These are phyloP conservation scores for Saccharomyces kudriavzevii DNA, from an alignment of 805 yeast species.

Conservation along the genomic window DNA sequence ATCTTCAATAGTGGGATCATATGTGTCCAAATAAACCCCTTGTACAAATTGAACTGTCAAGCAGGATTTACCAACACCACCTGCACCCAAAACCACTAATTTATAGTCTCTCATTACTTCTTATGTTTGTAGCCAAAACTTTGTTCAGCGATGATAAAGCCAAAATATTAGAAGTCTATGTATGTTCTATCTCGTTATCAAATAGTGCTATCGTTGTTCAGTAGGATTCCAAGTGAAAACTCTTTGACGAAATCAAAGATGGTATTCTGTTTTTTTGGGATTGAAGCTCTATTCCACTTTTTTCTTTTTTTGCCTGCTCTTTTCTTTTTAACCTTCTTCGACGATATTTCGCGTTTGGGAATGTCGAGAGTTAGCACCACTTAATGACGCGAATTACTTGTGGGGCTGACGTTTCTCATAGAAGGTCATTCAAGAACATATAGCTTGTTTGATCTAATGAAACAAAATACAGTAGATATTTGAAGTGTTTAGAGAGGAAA, in stretches of 20 bases:
- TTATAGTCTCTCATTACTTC: slow-evolving; percentile 57
- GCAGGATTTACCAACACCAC: slow-evolving; percentile 95
- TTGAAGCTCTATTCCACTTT: not conserved
- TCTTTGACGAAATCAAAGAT: not conserved
- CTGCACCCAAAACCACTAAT: slow-evolving; percentile 88
- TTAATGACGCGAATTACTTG: not conserved
- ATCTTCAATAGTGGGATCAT: slow-evolving; percentile 96
- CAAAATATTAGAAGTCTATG: not conserved
- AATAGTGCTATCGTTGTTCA: not conserved
- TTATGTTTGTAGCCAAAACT: not conserved
- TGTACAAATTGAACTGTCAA: slow-evolving; percentile 88
- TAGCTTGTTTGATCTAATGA: not conserved
- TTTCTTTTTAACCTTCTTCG: not conserved
- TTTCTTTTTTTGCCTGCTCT: not conserved
- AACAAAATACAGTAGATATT: not conserved
- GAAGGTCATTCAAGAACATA: not conserved
- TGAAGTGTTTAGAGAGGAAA: not conserved
- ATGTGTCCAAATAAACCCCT: slow-evolving; percentile 80
- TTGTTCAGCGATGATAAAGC: not conserved
- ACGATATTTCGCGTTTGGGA: not conserved
- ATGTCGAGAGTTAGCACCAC: not conserved
- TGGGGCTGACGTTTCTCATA: not conserved
- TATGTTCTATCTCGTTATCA: not conserved
- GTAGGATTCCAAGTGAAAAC: not conserved
- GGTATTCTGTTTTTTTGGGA: not conserved